phyloP scores from a whole-genome alignment of 2,329 filamentous ascomycete genomes.

The Phyllosticta capitalensis region DNA sequence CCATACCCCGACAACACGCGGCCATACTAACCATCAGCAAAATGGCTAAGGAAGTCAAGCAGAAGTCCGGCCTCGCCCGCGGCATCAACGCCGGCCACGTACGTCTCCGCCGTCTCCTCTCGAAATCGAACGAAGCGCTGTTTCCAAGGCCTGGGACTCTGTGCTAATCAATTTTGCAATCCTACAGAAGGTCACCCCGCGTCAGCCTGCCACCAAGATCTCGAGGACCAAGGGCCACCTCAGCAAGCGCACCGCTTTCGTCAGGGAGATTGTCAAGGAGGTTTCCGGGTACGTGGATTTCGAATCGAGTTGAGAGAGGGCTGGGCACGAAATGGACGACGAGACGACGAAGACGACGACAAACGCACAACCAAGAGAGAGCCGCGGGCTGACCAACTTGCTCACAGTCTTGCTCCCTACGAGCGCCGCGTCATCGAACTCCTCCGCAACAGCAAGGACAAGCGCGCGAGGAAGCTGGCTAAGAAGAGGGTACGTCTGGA shows the following conservation, averaged over 20 bases:
- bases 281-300: constrained; percentile 69
- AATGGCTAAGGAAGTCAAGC: constrained; percentile 47
- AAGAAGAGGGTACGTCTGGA: constrained; percentile 81
- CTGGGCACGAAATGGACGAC: background rate
- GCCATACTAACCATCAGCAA: constrained; percentile 23
- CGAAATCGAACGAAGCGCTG: constrained; percentile 11
- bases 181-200: constrained; percentile 43
- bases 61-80: constrained; percentile 45
- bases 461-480: constrained; percentile 96
- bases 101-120: constrained; percentile 35
- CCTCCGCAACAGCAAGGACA: constrained; percentile 98
- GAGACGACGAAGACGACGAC: constrained; percentile 1
- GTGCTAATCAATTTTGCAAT: constrained; percentile 20
- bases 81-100: constrained; percentile 59
- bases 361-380: background rate
- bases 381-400: constrained; percentile 9
- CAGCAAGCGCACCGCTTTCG: constrained; percentile 94
- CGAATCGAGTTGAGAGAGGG: background rate
- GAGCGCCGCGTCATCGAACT: constrained; percentile 99
- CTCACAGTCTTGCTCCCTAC: constrained; percentile 69
- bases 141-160: constrained; percentile 9
- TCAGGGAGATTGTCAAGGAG: constrained; percentile 96
- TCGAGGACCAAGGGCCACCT: constrained; percentile 84
- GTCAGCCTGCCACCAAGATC: constrained; percentile 39
- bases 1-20: background rate